Evolutionary conservation across 805 yeast species (phyloP).

Genomic region (Pichia pseudocactophila): DNA sequence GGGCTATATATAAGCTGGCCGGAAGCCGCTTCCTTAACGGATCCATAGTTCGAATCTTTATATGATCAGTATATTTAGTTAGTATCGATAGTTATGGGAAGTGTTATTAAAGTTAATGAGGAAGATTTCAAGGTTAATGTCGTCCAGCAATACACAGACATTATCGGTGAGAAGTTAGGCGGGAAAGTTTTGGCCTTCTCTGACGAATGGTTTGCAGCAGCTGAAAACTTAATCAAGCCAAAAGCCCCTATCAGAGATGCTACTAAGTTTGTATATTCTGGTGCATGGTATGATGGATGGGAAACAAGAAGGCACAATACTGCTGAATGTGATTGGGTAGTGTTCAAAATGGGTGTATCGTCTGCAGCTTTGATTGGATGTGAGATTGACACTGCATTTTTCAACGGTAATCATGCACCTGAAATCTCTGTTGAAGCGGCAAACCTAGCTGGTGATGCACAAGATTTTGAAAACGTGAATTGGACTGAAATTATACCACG

Average conservation of each 20-base stretch:
- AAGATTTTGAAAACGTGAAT: conserved; percentile 26
- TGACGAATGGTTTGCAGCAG: conserved; percentile 95
- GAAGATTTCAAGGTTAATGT: conserved; percentile 37
- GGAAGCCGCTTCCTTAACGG: neutral
- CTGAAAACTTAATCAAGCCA: conserved; percentile 77
- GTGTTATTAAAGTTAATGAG: conserved; percentile 18
- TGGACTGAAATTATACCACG: conserved; percentile 72
- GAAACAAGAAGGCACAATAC: conserved; percentile 92
- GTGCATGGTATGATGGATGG: conserved; percentile 99
- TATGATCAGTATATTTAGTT: too few relatives aligned
- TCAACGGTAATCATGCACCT: conserved; percentile 95
- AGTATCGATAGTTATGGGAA: conserved; percentile 5
- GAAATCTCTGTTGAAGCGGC: conserved; percentile 75
- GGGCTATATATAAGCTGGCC: neutral
- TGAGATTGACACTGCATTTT: conserved; percentile 89
- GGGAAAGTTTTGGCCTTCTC: conserved; percentile 62
- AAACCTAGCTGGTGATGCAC: conserved; percentile 27
- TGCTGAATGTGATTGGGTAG: conserved; percentile 80
- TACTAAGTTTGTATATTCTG: conserved; percentile 68
- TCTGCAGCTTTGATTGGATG: conserved; percentile 72
- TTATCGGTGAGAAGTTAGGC: conserved; percentile 77
- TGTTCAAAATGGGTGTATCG: conserved; percentile 74
- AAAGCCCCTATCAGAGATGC: conserved; percentile 74
- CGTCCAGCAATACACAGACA: conserved; percentile 57
- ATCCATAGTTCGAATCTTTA: too few relatives aligned